Base-by-base conservation (phyloP, 2,329 filamentous ascomycete genomes). In the Botrytis elliptica region DNA sequence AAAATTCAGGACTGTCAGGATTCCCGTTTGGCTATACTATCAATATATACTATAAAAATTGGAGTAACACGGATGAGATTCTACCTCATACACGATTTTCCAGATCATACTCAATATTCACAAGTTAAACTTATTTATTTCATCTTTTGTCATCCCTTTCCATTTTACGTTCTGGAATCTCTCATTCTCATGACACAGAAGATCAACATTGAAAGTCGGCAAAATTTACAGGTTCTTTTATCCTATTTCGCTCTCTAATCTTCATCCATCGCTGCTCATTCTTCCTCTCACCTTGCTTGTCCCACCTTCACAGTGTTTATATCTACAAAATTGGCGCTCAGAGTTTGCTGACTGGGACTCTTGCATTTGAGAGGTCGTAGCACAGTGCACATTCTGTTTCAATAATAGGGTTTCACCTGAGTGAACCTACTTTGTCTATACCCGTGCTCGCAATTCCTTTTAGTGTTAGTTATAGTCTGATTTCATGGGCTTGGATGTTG, bases 391-490 rank as follows among this genome's bases (percentile, higher is more conserved):
- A 20, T 42, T 63, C 4, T 40, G 14, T 42, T 42, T n/a, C 25
- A 42, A 42, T 14, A 42, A 42, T 29, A n/a, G 22, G 2, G 40
- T 7, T 60, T 5, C 14, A 25, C 20, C 8, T 38, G 9, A 22
- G 10, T 5, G 3, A 6, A 2, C 29, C 33, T 22, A 60, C 16
- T 12, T 60, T 22, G 16, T 22, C 0, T 6, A 36, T 36, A 22
- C 36, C 6, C n/a, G 33, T 25, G 40, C 12, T 40, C 3, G 22
- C 3, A 8, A 14, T 38, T 25, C 4, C 7, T 1, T 14, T n/a
- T 6, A 7, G 5, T 25, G 14, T n/a, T 4, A 6, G 36, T 12
- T 22, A 4, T 36, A 2, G 9, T 22, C 8, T 9, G 18, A 0
- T 5, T 4, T 1, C 10, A 36, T 36, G 4, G 8, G 18, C 10